Percentiles rank a stretch among this genome's conserved stretches.
These are phyloP conservation scores for Sclerospora graminicola DNA, from an alignment of 352 stramenopile genomes.

Conservation along the genomic window DNA sequence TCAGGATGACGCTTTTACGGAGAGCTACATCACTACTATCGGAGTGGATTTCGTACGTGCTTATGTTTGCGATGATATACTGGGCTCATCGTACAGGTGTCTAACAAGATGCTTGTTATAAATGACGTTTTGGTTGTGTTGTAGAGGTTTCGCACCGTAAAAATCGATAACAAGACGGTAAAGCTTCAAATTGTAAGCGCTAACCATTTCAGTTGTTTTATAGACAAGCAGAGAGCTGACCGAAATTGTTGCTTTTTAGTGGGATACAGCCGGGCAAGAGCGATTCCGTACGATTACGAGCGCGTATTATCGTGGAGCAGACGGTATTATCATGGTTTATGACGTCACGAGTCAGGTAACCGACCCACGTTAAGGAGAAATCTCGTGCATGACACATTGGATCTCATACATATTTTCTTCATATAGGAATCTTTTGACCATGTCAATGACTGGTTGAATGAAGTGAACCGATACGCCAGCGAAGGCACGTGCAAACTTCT, in stretches of 20 bases:
- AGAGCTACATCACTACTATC: constrained; percentile 96
- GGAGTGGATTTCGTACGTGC: constrained; percentile 90
- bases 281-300: constrained; percentile 98
- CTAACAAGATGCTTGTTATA: too few species aligned
- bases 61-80: neutral
- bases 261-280: constrained; percentile 98
- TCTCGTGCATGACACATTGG: neutral
- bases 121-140: constrained; percentile 10
- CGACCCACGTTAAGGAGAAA: neutral
- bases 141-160: constrained; percentile 92
- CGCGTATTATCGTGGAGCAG: constrained; percentile 96
- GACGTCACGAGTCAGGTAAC: constrained; percentile 93
- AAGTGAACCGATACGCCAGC: constrained; percentile 97
- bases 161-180: constrained; percentile 98
- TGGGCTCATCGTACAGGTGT: neutral
- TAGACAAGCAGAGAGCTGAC: neutral
- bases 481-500: constrained; percentile 99
- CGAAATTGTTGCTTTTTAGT: constrained; percentile 33
- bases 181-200: constrained; percentile 95
- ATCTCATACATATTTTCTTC: neutral
- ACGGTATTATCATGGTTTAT: constrained; percentile 98
- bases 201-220: neutral
- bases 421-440: constrained; percentile 97
- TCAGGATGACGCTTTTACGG: constrained; percentile 95
- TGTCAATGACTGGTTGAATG: constrained; percentile 98